Base-by-base conservation (phyloP, 2,329 filamentous ascomycete species). In the Gaeumannomyces sp. region DNA sequence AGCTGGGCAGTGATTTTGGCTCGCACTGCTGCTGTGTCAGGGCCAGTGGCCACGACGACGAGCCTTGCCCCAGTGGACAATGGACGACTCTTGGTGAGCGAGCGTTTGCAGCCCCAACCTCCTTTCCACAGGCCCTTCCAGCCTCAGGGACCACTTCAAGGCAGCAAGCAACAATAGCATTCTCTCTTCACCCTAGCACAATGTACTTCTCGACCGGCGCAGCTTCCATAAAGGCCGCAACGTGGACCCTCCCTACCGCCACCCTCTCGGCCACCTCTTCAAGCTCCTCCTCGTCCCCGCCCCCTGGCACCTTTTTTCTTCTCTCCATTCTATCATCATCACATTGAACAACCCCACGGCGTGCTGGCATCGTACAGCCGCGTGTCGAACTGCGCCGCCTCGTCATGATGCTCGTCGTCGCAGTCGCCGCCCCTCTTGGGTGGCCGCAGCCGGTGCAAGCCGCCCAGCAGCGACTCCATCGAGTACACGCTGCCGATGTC, bases 311-410 rank as follows among this genome's bases (percentile, higher is more conserved):
- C 57, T 2, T 6, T 59, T 28, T 31, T 59, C 56, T 58, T 28
- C 11, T 29, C 25, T 59, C 62, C 62, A 59, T 35, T 59, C 29
- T n/a, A 64, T 64, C 62, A 64, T 64, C 62, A 64, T 64, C 31
- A 64, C 62, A 25, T 64, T 64, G 56, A 64, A 64, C 5, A 64
- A 56, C 13, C 62, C 62, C 62, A 64, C 14, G 62, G 62, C 31
- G 62, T 59, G 56, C 53, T 59, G 16, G 33, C 53, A 19, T 59
- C 56, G 29, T 64, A 64, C 6, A 64, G n/a, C 11, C 62, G 53
- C n/a, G 62, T 64, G 56, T 64, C 62, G 53, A 64, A 64, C 2
- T 64, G 62, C 3, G 56, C 62, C 56, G 33, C 19, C 19, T 64
- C 62, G 62, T 64, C 62, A 33, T 59, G 58, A 27, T 38, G 31